A percentile compares a stretch with the other conserved stretches of the same genome.
Evolutionary conservation across 208 protist species (phyloP).

Genomic region (Trypanosoma vivax): DNA sequence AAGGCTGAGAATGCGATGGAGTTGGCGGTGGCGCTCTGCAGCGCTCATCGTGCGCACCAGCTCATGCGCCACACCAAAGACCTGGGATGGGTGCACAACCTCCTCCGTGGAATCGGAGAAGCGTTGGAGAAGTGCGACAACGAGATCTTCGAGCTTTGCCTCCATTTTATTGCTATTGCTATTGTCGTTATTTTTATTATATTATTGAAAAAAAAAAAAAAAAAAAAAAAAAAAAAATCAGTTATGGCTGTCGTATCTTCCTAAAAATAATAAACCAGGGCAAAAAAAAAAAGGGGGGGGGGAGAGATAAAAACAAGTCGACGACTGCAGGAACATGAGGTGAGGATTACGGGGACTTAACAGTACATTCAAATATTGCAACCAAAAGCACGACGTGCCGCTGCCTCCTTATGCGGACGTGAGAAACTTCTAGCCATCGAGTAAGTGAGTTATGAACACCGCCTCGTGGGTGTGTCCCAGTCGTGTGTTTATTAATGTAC

Average conservation of each 20-base stretch:
- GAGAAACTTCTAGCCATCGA: too few relatives aligned
- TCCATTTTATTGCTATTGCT: neutral
- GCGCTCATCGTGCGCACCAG: constrained; percentile 1
- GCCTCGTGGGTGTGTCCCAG: too few relatives aligned
- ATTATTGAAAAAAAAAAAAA: neutral
- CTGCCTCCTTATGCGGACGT: too few relatives aligned
- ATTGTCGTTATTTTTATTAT: neutral
- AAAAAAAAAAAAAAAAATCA: constrained; percentile 2
- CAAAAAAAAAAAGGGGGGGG: neutral
- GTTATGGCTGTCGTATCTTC: too few relatives aligned
- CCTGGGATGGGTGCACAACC: constrained; percentile 14
- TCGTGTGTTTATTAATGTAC: too few relatives aligned
- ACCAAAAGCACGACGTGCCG: too few relatives aligned
- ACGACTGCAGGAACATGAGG: too few relatives aligned
- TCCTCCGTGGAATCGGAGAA: neutral
- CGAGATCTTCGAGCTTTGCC: constrained; percentile 14
- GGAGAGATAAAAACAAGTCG: too few relatives aligned
- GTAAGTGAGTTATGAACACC: too few relatives aligned
- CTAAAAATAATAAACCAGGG: neutral
- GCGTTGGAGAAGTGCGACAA: constrained; percentile 7
- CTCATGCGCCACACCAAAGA: constrained; percentile 16
- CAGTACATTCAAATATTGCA: too few relatives aligned
- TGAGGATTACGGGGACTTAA: too few relatives aligned
- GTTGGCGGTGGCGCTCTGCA: constrained; percentile 8
- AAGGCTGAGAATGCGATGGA: constrained; percentile 15